Conservation (phyloP, 106 monocot genomes). For the Alisma plantagoaquatica region DNA sequence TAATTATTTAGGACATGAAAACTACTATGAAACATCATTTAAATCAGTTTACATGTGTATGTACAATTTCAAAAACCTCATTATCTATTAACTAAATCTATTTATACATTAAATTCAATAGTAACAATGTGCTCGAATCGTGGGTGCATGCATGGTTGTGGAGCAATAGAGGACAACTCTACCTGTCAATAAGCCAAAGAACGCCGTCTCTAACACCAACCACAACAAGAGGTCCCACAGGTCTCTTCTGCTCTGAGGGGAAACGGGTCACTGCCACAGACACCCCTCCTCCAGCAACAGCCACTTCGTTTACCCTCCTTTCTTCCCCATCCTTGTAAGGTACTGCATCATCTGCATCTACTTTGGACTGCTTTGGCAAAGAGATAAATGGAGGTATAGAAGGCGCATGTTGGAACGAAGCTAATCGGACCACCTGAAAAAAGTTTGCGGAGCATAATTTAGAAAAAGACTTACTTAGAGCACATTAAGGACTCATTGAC, state of each 20-base stretch:
- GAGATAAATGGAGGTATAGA: slow-evolving; percentile 93
- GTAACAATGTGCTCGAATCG: no score
- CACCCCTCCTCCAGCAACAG: slow-evolving; percentile 97
- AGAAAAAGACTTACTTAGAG: no score
- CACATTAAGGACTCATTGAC: no score
- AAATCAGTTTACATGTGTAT: no score
- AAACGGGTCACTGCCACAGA: slow-evolving; percentile 94
- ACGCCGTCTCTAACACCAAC: slow-evolving; percentile 96
- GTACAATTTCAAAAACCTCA: no score
- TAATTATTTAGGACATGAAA: no score
- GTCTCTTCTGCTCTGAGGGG: slow-evolving; percentile 92
- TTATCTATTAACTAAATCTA: no score
- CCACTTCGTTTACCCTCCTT: slow-evolving; percentile 76
- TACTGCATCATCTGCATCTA: slow-evolving; percentile 57
- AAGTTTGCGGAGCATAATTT: no score
- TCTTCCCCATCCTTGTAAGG: slow-evolving; percentile 48
- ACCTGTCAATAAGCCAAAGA: slow-evolving; percentile 99
- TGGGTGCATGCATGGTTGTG: no score
- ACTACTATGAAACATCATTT: no score
- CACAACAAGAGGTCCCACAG: slow-evolving; percentile 83
- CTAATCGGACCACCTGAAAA: slow-evolving; percentile 81
- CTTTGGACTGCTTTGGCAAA: slow-evolving; percentile 70
- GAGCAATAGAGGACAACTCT: no score
- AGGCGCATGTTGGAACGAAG: slow-evolving; percentile 96
- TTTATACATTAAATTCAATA: no score